Percentiles rank a stretch among this genome's conserved stretches.
These are phyloP conservation scores for Butyriboletus loyo DNA, from an alignment of 768 basidiomycete species.

Conservation along the genomic window DNA sequence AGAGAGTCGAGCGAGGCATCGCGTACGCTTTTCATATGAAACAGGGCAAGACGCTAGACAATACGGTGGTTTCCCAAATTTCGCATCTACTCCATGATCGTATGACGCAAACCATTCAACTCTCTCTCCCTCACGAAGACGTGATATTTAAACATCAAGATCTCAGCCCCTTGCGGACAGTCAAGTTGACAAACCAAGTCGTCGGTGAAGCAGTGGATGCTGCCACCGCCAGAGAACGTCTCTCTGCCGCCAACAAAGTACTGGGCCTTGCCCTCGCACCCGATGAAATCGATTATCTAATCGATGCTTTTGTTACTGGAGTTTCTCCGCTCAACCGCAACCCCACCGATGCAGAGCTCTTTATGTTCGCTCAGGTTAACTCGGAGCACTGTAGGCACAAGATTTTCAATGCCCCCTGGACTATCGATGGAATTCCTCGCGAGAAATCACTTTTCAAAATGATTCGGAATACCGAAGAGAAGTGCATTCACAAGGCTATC, in stretches of 20 bases:
- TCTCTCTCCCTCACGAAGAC: conserved; percentile 54
- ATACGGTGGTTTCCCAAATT: conserved; percentile 50
- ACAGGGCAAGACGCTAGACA: conserved; percentile 39
- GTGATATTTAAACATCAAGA: conserved; percentile 56
- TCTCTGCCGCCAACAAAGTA: conserved; percentile 73
- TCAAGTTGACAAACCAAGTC: conserved; percentile 50
- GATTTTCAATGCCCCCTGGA: conserved; percentile 98
- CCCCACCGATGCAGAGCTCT: conserved; percentile 96
- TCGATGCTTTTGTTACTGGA: conserved; percentile 83
- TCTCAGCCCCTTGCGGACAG: conserved; percentile 66
- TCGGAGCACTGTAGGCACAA: conserved; percentile 99
- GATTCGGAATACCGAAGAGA: conserved; percentile 93
- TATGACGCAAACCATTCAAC: conserved; percentile 86
- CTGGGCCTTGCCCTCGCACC: conserved; percentile 88
- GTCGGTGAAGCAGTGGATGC: conserved; percentile 23
- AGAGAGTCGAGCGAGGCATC: conserved; percentile 83
- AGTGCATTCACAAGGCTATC: conserved; percentile 74
- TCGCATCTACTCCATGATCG: conserved; percentile 84
- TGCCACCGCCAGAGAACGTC: conserved; percentile 53
- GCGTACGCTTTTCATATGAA: conserved; percentile 60
- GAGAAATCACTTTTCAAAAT: conserved; percentile 87
- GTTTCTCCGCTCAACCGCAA: conserved; percentile 65
- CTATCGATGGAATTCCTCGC: conserved; percentile 65
- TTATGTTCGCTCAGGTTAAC: conserved; percentile 99
- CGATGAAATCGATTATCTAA: conserved; percentile 90